Conservation (phyloP, 2,329 filamentous ascomycete genomes). For the Xylariaceae sp. region DNA sequence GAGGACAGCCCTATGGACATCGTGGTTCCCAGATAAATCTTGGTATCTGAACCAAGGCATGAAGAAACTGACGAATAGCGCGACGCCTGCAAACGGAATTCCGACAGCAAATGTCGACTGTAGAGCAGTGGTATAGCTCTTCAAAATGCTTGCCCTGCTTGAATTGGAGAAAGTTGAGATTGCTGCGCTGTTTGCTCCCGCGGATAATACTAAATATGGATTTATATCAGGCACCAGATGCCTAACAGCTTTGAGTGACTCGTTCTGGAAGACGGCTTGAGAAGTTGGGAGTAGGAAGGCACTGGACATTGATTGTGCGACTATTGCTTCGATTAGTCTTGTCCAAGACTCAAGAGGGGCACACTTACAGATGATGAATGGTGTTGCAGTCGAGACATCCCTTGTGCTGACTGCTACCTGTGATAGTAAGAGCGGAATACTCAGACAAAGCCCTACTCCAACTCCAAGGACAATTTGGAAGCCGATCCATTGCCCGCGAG, state of each 20-base stretch:
- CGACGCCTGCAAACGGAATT: constrained; percentile 13
- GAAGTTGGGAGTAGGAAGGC: constrained; percentile 11
- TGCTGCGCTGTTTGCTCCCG: constrained; percentile 11
- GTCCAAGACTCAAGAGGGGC: background rate
- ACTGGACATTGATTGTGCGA: constrained; percentile 11
- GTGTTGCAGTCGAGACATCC: constrained; percentile 13
- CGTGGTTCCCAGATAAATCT: too few relatives aligned
- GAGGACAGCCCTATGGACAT: too few relatives aligned
- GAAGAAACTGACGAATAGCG: constrained; percentile 11
- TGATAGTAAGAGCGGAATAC: constrained; percentile 9
- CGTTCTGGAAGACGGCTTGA: constrained; percentile 11
- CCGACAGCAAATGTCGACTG: constrained; percentile 10
- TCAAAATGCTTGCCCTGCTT: constrained; percentile 4
- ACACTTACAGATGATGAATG: constrained; percentile 14
- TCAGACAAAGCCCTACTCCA: constrained; percentile 9
- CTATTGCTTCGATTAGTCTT: constrained; percentile 1
- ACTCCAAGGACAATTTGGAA: constrained; percentile 5
- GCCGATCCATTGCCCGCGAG: background rate
- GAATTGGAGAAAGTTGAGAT: constrained; percentile 4
- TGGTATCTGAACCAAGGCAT: constrained; percentile 12
- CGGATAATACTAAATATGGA: constrained; percentile 7
- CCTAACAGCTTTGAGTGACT: constrained; percentile 9
- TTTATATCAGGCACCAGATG: constrained; percentile 6
- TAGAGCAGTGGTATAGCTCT: constrained; percentile 8
- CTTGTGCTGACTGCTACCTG: constrained; percentile 12